These are phyloP conservation scores for Hypoxylon sp. DNA, from an alignment of 2,329 filamentous ascomycete genomes.

Conservation along the genomic window DNA sequence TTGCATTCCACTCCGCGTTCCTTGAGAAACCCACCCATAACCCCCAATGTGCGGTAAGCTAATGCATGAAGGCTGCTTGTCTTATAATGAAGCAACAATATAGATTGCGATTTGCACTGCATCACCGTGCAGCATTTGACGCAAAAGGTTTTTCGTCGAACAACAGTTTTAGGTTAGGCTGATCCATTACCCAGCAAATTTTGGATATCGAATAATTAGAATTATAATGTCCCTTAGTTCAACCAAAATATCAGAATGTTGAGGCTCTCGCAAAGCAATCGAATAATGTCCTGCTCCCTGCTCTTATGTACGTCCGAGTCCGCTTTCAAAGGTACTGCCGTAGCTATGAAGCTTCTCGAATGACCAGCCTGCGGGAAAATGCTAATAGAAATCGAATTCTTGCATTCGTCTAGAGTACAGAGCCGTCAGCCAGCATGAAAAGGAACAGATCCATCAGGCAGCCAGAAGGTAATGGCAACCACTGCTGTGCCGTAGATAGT, in stretches of 20 bases:
- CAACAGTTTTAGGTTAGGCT: conserved; percentile 9
- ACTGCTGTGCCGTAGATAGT: conserved; percentile 5
- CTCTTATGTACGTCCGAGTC: neutral
- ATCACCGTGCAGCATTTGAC: conserved; percentile 21
- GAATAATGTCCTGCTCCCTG: neutral
- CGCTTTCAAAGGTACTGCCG: neutral
- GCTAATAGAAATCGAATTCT: neutral
- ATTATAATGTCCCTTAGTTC: neutral
- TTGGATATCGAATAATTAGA: conserved; percentile 2
- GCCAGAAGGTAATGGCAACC: neutral
- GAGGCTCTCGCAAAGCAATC: neutral
- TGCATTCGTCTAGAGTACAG: neutral
- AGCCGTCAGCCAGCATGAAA: neutral
- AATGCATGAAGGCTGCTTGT: conserved; percentile 35
- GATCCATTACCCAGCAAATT: neutral
- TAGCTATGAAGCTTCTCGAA: neutral
- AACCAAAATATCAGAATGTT: conserved; percentile 1
- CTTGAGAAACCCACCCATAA: conserved; percentile 27
- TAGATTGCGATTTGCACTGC: conserved; percentile 41
- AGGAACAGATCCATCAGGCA: neutral
- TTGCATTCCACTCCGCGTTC: conserved; percentile 19
- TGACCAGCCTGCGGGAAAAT: neutral
- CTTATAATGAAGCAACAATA: conserved; percentile 27
- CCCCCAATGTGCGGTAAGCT: conserved; percentile 25
- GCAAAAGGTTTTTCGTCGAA: conserved; percentile 2